Evolutionary conservation across 2,329 filamentous ascomycete genomes (phyloP), one percentile per base, ranked within the genome.

Genomic region (Dendryphion nanum): DNA sequence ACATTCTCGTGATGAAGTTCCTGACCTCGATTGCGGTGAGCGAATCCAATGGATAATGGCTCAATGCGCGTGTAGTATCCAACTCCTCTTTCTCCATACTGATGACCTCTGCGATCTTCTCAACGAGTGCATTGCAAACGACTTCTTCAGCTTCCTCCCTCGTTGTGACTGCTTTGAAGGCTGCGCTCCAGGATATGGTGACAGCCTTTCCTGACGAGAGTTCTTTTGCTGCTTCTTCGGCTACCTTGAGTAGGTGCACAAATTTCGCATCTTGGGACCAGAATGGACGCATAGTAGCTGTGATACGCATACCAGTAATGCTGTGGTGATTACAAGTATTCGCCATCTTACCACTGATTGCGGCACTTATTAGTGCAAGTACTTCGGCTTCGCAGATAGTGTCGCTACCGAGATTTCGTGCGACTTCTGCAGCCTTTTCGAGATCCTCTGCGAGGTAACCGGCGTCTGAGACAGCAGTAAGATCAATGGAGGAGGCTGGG

Each of bases 1-100:
- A 67, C 50, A 50, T 49, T n/a, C 57, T 46, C 4, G 51, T 57
- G 20, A 61, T 61, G 38, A 57, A 60, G 29, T 60, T 60, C 2
- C 58, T 37, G 13, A 61, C 53, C 16, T 61, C 58, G 30, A 61
- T 56, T n/a, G 58, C 58, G 8, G 53, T 58, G 30, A 60, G 31
- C 3, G 46, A 53, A 23, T 60, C 57, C n/a, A 62, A 38, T 4
- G 52, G 41, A 32, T 57, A 60, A 20, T 51, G 44, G 15, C 43
- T 48, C 16, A 62, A 26, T 10, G 44, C 42, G 20, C 50, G 40
- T 7, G 47, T 53, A 0, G 45, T 33, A 32, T 62, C 58, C 28
- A 62, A 16, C 19, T 57, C 58, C 20, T 54, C 50, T 8, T 41
- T 35, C 31, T 59, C 53, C 38, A 60, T 50, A 4, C 41, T 40